Evolutionary conservation across 2,329 filamentous ascomycete genomes (phyloP).

Genomic region (Aspergillus fructus): DNA sequence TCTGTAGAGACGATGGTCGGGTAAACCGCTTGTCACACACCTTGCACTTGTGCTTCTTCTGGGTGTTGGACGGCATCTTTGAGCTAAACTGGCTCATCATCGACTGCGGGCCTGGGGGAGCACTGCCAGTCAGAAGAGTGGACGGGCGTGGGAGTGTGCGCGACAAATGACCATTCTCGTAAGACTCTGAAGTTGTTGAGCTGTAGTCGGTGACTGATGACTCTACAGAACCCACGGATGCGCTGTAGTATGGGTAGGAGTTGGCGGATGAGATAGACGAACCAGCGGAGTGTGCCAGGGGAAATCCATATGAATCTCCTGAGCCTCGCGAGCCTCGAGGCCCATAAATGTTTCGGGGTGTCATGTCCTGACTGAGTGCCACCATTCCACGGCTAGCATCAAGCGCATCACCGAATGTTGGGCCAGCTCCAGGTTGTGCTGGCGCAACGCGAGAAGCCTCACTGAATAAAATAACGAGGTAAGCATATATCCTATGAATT

Average conservation of each 20-base stretch:
- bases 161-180: slow-evolving; percentile 70
- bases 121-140: slow-evolving; percentile 59
- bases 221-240: slow-evolving; percentile 67
- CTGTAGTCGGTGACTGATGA: slow-evolving; percentile 91
- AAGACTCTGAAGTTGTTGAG: slow-evolving; percentile 77
- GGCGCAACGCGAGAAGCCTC: slow-evolving; percentile 34
- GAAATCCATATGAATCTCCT: slow-evolving; percentile 87
- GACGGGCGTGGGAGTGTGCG: slow-evolving; percentile 81
- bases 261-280: slow-evolving; percentile 86
- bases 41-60: slow-evolving; percentile 99
- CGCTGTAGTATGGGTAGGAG: slow-evolving; percentile 82
- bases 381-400: slow-evolving; percentile 94
- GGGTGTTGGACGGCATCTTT: slow-evolving; percentile 89
- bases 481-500: slow-evolving; percentile 10
- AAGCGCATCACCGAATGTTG: slow-evolving; percentile 82
- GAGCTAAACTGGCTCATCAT: slow-evolving; percentile 99
- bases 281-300: slow-evolving; percentile 82
- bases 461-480: slow-evolving; percentile 22
- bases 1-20: slow-evolving; percentile 88
- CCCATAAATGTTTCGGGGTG: slow-evolving; percentile 85
- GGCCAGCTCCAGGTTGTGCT: slow-evolving; percentile 54
- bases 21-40: slow-evolving; percentile 98
- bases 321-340: slow-evolving; percentile 67
- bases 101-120: slow-evolving; percentile 82
- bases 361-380: slow-evolving; percentile 88